Evolutionary conservation across 257 asterid species (phyloP), one percentile per base, ranked within the genome.

Genomic region (Petunia secreta): DNA sequence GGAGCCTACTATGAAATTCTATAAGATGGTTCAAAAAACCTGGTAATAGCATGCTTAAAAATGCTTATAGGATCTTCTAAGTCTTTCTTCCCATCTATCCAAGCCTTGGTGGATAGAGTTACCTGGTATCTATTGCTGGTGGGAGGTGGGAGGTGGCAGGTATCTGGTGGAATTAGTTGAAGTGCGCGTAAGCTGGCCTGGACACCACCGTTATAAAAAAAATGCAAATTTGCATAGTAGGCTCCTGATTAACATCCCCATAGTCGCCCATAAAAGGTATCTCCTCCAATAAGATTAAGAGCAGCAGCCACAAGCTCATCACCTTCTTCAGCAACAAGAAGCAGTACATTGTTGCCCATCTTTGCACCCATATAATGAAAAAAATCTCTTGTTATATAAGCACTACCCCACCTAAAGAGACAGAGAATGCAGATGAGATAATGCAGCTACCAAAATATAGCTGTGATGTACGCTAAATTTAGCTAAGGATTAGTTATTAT

Each of bases 231-330:
- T 38, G 99, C 97, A 83, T 91, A 95, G 84, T 92, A 93, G 71
- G 25, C 25, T 83, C 84, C 88, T 48, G 99, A 97, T 84, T 85
- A 95, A 87, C 98, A 95, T 78, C 99, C 99, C 99, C 99, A 95
- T 86, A 95, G 80, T 82, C 98, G 97, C 40, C 99, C 99, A 25
- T 91, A 93, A 71, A 95, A 84, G 15, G 98, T 88, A 80, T 92
- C 94, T 41, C 97, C 99, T 53, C 99, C 99, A 60, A 95, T 92
- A 63, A 95, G 89, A 88, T 95, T 93, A 77, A 95, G 94, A 59
- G 99, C 99, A 40, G 95, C 98, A 65, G 97, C 99, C 9, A 95
- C 95, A 59, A 88, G 83, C 80, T 95, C 91, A 48, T 86, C 97
- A 71, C 88, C 96, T 84, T 93, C 95, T 91, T 95, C 93, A 7